Base-by-base conservation (phyloP, 2,329 filamentous ascomycete genomes). In the Botryotinia convoluta region DNA sequence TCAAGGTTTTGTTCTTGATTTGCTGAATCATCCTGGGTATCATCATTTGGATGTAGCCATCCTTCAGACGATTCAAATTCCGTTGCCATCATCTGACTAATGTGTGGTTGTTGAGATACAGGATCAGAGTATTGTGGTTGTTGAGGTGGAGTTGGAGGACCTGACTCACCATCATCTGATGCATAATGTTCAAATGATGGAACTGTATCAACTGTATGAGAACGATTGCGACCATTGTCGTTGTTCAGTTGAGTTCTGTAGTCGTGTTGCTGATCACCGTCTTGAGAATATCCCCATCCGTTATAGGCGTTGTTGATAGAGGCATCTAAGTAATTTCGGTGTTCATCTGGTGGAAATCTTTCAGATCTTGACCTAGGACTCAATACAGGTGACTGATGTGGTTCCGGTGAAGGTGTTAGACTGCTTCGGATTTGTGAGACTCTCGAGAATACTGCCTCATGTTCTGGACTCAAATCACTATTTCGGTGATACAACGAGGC, bases 151-250 rank as follows among this genome's bases (percentile, higher is more conserved):
- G 71, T 72, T 26, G 51, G 18, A 51, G 71, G 71, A 29, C 63
- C 63, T 22, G 65, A 72, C 16, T 72, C 57, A 20, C 62, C 64
- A 37, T 69, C 57, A 32, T 79, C 77, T 9, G 77, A 79, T n/a
- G 76, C 73, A 64, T 77, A 77, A 12, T 74, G 73, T 48, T 78
- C 78, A 10, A 78, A 78, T 2, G 76, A 76, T 16, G 78, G 78
- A 9, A 77, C 71, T 1, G 78, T 78, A 59, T 77, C 78, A 35
- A 75, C 76, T 3, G 77, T 79, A n/a, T 79, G 73, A 18, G 76
- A 75, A 45, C 72, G 57, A 4, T 35, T 20, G 39, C 45, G 65
- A 14, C 45, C 37, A 51, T 35, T 44, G 22, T 37, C 29, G 6
- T n/a, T 51, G 37, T 39, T 44, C 2, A 48, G 45, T 42, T 68